Evolutionary conservation across 2,329 filamentous ascomycete genomes (phyloP).

Genomic region (Fusarium mexicanum): DNA sequence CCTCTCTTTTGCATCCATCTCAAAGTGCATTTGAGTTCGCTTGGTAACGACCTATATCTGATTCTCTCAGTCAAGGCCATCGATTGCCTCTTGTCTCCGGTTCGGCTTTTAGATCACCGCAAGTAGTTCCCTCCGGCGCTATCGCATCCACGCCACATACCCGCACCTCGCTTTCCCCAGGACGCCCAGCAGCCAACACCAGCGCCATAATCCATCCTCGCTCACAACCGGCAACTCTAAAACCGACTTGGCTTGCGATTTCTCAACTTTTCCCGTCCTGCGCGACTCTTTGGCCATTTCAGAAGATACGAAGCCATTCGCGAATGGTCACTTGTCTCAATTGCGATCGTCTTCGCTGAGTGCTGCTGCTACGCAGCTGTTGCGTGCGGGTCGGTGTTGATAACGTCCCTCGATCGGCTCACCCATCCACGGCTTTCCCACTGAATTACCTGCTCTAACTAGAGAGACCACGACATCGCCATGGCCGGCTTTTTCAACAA

Average conservation of each 20-base stretch:
- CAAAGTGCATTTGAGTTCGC: neutral
- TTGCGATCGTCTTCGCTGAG: constrained; percentile 44
- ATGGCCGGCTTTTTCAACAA: constrained; percentile 70
- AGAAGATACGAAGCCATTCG: constrained; percentile 19
- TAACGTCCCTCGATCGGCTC: constrained; percentile 37
- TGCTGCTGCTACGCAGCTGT: constrained; percentile 50
- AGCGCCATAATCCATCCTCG: constrained; percentile 21
- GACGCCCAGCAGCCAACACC: constrained; percentile 3
- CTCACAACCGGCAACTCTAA: constrained; percentile 29
- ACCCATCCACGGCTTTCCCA: constrained; percentile 27
- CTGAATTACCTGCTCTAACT: constrained; percentile 14
- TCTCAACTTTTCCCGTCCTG: neutral
- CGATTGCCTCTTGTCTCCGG: constrained; percentile 4
- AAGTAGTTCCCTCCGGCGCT: constrained; percentile 32
- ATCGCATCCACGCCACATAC: constrained; percentile 41
- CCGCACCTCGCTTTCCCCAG: constrained; percentile 36
- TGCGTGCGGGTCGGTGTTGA: constrained; percentile 44
- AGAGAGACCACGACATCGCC: constrained; percentile 37
- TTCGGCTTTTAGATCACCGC: constrained; percentile 29
- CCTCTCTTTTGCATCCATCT: constrained; percentile 4
- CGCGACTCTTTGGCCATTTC: constrained; percentile 3
- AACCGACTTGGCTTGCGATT: constrained; percentile 22
- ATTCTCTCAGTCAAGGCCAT: constrained; percentile 1
- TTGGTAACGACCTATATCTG: neutral
- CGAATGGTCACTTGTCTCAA: constrained; percentile 41